phyloP scores from a whole-genome alignment of 495 filamentous ascomycete genomes.

The Neurospora sp. region DNA sequence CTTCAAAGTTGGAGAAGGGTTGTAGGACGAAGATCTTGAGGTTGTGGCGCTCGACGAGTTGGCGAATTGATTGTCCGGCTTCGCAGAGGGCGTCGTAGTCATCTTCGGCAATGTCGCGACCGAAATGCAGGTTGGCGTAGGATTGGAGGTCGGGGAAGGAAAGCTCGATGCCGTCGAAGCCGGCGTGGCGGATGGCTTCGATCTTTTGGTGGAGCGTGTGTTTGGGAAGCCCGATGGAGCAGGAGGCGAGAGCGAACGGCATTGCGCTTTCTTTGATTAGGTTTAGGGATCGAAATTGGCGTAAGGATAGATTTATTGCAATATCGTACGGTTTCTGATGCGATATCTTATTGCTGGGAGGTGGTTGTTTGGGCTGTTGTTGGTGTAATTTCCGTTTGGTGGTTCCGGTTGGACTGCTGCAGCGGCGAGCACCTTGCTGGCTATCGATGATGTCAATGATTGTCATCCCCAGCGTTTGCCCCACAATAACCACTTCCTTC shows the following conservation, averaged over 20 bases:
- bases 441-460: not conserved
- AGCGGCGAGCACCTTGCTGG: not conserved
- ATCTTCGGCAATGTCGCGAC: conserved; percentile 38
- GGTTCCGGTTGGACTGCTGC: not conserved
- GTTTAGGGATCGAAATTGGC: not conserved
- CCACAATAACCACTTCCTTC: not conserved
- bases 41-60: conserved; percentile 39
- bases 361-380: not conserved
- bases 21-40: conserved; percentile 66
- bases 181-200: conserved; percentile 53
- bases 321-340: not conserved
- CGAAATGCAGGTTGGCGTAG: conserved; percentile 44
- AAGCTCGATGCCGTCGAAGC: conserved; percentile 64
- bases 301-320: not conserved
- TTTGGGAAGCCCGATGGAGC: conserved; percentile 14
- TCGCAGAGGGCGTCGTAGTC: conserved; percentile 47
- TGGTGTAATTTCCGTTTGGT: not conserved
- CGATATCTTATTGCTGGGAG: not conserved
- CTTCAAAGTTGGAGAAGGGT: conserved; percentile 74
- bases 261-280: not conserved
- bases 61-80: conserved; percentile 41
- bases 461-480: not conserved
- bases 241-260: conserved; percentile 11
- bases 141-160: conserved; percentile 65
- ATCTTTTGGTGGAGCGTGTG: conserved; percentile 57